These are phyloP conservation scores for Salisapilia sapeloensis DNA, from an alignment of 352 stramenopile genomes.

Conservation along the genomic window DNA sequence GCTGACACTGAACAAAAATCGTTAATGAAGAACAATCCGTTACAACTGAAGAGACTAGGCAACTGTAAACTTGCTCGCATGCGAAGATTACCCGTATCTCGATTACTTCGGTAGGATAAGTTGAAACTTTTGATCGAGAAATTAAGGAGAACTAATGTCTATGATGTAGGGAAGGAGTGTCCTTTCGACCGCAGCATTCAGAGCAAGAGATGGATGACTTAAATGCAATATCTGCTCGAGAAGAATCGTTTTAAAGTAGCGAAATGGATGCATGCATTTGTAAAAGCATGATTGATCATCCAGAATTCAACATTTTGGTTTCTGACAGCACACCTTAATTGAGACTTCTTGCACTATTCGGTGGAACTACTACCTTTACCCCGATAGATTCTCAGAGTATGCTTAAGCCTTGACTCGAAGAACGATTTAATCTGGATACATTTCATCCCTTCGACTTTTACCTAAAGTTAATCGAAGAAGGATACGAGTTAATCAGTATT, in stretches of 20 bases:
- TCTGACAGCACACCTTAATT: conserved; percentile 32
- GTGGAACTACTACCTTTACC: conserved; percentile 75
- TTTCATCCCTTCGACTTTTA: too few relatives aligned
- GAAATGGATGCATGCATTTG: conserved; percentile 20
- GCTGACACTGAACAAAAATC: not conserved
- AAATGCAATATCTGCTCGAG: conserved; percentile 3
- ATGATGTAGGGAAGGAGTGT: conserved; percentile 13
- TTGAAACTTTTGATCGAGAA: not conserved
- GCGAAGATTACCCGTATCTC: conserved; percentile 18
- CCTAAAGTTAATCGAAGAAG: too few relatives aligned
- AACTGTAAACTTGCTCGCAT: conserved; percentile 21
- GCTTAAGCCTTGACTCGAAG: conserved; percentile 70
- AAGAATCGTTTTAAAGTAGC: conserved; percentile 13
- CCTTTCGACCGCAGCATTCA: conserved; percentile 19
- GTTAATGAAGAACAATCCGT: conserved; percentile 5
- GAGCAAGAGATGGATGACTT: too few relatives aligned
- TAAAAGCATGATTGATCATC: conserved; percentile 90
- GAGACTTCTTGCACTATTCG: conserved; percentile 46
- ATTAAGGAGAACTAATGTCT: not conserved
- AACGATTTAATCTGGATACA: too few relatives aligned
- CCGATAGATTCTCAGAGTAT: too few relatives aligned
- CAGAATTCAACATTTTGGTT: conserved; percentile 86
- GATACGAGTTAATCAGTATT: too few relatives aligned
- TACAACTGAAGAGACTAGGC: too few relatives aligned
- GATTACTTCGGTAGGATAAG: conserved; percentile 13